These are phyloP conservation scores for Candida arabinofermentans DNA, from an alignment of 805 yeast genomes.

Conservation along the genomic window DNA sequence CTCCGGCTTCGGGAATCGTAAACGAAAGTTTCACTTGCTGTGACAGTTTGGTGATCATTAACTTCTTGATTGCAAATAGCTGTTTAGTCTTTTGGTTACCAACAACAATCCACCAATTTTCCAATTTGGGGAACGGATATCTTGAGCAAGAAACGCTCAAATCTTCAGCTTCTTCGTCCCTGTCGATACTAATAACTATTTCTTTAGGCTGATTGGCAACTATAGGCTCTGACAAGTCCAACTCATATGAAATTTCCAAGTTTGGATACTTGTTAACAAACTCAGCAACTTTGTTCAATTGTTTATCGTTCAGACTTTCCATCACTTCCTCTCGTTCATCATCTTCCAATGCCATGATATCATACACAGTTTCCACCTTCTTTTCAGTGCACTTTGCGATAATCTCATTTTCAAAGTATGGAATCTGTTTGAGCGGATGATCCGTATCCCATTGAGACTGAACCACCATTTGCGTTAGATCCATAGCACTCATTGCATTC, in stretches of 20 bases:
- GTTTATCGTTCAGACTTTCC: constrained; percentile 42
- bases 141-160: constrained; percentile 52
- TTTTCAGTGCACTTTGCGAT: constrained; percentile 50
- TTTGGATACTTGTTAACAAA: constrained; percentile 91
- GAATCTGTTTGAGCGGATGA: constrained; percentile 76
- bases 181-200: constrained; percentile 46
- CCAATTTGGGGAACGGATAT: constrained; percentile 59
- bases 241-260: constrained; percentile 59
- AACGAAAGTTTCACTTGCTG: constrained; percentile 54
- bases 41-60: constrained; percentile 46
- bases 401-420: constrained; percentile 50
- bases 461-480: constrained; percentile 78
- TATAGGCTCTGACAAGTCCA: constrained; percentile 40
- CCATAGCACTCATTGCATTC: constrained; percentile 80
- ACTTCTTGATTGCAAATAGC: constrained; percentile 69
- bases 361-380: constrained; percentile 70
- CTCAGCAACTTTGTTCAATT: constrained; percentile 66
- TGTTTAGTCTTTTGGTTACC: constrained; percentile 62
- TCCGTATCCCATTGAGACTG: constrained; percentile 87
- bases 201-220: constrained; percentile 41
- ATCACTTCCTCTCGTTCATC: constrained; percentile 58
- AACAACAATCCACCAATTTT: constrained; percentile 84
- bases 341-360: constrained; percentile 70
- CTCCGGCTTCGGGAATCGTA: constrained; percentile 56
- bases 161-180: constrained; percentile 77